A percentile compares a stretch with the other conserved stretches of the same genome.
phyloP scores from a whole-genome alignment of 352 stramenopile species.

The Globisporangium cystogenes region DNA sequence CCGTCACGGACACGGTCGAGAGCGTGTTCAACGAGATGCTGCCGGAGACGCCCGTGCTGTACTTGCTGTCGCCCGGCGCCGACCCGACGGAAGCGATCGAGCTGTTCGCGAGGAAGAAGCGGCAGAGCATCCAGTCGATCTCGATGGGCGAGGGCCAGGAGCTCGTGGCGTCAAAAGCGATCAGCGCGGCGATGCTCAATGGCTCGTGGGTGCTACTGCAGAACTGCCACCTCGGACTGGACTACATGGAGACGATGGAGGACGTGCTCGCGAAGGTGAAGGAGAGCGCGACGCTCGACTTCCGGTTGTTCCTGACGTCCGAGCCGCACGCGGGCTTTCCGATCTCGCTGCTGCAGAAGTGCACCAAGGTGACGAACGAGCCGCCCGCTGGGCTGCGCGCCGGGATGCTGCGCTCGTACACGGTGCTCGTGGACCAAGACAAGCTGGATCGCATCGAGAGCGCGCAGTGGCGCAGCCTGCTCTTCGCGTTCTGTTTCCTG shows the following conservation, averaged over 20 bases:
- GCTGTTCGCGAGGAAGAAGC: slow-evolving; percentile 59
- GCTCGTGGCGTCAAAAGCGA: slow-evolving; percentile 42
- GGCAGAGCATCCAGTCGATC: slow-evolving; percentile 59
- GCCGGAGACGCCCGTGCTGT: slow-evolving; percentile 59
- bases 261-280: slow-evolving; percentile 38
- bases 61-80: slow-evolving; percentile 60
- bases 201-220: slow-evolving; percentile 78
- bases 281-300: slow-evolving; percentile 36
- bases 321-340: slow-evolving; percentile 61
- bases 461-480: slow-evolving; percentile 46
- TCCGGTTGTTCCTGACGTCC: slow-evolving; percentile 72
- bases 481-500: slow-evolving; percentile 75
- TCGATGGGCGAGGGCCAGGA: slow-evolving; percentile 81
- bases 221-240: slow-evolving; percentile 71
- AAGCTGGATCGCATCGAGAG: slow-evolving; percentile 73
- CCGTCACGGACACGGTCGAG: slow-evolving; percentile 69
- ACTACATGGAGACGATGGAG: slow-evolving; percentile 60
- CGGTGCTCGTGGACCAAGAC: slow-evolving; percentile 73
- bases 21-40: slow-evolving; percentile 64
- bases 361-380: slow-evolving; percentile 78
- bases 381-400: slow-evolving; percentile 62
- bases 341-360: slow-evolving; percentile 55
- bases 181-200: slow-evolving; percentile 56
- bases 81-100: slow-evolving; percentile 76
- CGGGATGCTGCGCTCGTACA: slow-evolving; percentile 63